Evolutionary conservation across 305 asterid genomes (phyloP), one percentile per base, ranked within the genome.

Genomic region (Fraxinus ornus): DNA sequence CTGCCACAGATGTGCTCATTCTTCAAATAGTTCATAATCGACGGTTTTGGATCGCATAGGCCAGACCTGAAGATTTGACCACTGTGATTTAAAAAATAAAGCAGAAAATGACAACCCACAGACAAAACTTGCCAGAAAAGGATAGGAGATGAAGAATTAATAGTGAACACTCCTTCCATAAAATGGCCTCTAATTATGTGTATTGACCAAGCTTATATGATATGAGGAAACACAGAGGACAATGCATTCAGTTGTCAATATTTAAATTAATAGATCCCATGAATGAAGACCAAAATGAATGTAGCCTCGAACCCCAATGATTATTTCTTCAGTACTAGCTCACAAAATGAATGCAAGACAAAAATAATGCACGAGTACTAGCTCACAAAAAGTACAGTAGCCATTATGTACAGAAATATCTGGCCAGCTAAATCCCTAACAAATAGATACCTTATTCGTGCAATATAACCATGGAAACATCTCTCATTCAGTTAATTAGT

Each of bases 1-100:
- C 98, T 90, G 57, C 99, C 99, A 86, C 99, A 95, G 47, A 94
- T 92, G 91, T 95, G 98, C 87, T 95, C 99, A 35, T 92, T 87
- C 88, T 90, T 90, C 88, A 88, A 76, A 84, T 94, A 95, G 91
- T 89, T 81, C 83, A 88, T 4, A 0, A 81, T 83, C 3, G 95
- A 86, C 8, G 95, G 92, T 81, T 92, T 91, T 19, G 95, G 91
- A 79, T 91, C 95, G 55, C 99, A 95, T 5, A 92, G 76, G 72
- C 89, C 85, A 37, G 97, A 90, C 92, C 98, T 93, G 86, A 80
- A 86, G 82, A 13, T n/a, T 55, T 22, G 70, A 82, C 60, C 30
- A 17, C 41, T 32, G 12, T 32, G 12, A 57, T 19, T 19, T 57
- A 7, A 9, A 44, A 39, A 78, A 76, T 9, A 37, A 37, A 36